Base-by-base conservation (phyloP, 208 protist species). In the Trypanosoma melophagium region DNA sequence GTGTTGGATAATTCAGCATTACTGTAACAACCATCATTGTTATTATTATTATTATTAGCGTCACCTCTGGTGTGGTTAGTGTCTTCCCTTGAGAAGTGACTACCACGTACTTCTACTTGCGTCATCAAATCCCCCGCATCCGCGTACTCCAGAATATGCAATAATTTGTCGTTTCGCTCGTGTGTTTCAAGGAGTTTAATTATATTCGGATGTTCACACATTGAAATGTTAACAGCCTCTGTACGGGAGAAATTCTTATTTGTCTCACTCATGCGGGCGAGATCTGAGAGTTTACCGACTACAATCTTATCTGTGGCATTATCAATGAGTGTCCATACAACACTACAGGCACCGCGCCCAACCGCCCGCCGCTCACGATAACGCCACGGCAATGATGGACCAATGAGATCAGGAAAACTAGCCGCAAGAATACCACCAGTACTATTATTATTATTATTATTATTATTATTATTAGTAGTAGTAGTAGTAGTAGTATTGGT, bases 141-240 rank as follows among this genome's bases (percentile, higher is more conserved):
- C 24, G 83, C 84, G 68, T 87, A 95, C 76, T 93, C 87, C 19
- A 95, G 52, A 5, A 93, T 77, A 60, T 90, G 75, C 50, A 91
- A 69, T 42, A 79, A 61, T 42, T 69, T 58, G 7, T 81, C 70
- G 0, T 79, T 61, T 1, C 60, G 19, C 62, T 86, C 64, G 38
- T 80, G 77, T 42, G 78, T 87, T 13, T 82, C 77, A 47, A 80
- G 66, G 54, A 87, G 80, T 10, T 65, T 53, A 42, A 95, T 72
- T 45, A 95, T 90, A 69, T 92, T 89, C 5, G 89, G 86, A 49
- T 93, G 85, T 16, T 74, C 24, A 64, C 81, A 86, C 25, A 44
- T 64, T n/a, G 70, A 67, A 62, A 86, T 83, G 60, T 86, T 85
- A 47, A 81, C 66, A 45, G 81, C 85, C 76, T 91, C 85, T 10